Percentiles rank a stretch among this genome's conserved stretches.
phyloP scores from a whole-genome alignment of 768 basidiomycete species.

The Clitopilus hobsonii region DNA sequence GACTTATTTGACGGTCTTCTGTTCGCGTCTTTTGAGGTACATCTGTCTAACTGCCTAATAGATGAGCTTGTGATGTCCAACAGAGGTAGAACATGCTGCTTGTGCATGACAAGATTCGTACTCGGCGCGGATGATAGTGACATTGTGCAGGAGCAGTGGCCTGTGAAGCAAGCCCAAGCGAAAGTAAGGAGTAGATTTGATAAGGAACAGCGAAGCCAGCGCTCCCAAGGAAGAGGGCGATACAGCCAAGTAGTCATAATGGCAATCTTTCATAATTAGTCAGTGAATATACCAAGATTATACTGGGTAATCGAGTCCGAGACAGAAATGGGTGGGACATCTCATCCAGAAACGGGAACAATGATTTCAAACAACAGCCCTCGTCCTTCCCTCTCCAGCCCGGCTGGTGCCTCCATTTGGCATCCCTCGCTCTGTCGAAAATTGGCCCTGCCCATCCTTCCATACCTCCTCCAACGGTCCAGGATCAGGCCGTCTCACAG shows the following conservation, averaged over 20 bases:
- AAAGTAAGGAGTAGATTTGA: no score
- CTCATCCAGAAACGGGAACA: background rate
- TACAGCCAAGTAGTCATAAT: no score
- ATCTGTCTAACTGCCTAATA: background rate
- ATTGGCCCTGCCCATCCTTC: conserved; percentile 23
- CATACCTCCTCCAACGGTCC: conserved; percentile 28
- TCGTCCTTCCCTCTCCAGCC: background rate
- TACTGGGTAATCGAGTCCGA: no score
- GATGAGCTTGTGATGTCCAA: background rate
- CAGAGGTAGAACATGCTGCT: background rate
- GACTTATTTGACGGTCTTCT: background rate
- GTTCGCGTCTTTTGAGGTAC: background rate
- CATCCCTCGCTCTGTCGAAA: background rate
- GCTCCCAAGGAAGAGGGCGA: no score
- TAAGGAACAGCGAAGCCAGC: no score
- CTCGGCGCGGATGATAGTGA: background rate
- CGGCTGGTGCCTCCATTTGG: no score
- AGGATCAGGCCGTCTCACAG: conserved; percentile 26
- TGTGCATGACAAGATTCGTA: background rate
- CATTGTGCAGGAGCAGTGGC: no score
- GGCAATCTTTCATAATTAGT: background rate
- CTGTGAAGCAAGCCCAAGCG: no score
- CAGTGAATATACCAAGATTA: background rate
- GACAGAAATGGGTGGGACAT: background rate
- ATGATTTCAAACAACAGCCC: background rate